Evolutionary conservation across 352 stramenopile genomes (phyloP).

Genomic region (Paralagenidium karlingii): DNA sequence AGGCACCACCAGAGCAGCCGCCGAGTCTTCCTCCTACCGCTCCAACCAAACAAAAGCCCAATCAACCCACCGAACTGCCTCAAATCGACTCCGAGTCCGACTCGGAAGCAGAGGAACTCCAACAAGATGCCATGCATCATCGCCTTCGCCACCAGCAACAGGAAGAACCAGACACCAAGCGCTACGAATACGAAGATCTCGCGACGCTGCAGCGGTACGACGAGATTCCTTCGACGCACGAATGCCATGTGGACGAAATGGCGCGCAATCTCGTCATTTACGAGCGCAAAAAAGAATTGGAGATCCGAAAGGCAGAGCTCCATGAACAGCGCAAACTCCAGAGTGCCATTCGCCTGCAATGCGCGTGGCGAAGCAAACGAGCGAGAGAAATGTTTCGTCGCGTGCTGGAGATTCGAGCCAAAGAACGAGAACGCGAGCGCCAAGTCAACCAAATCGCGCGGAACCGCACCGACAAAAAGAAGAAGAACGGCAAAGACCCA

Average conservation of each 20-base stretch:
- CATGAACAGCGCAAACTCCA: constrained; percentile 32
- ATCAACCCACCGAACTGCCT: too few relatives aligned
- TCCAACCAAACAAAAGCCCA: too few relatives aligned
- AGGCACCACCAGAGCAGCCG: too few relatives aligned
- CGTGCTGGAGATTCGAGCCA: constrained; percentile 37
- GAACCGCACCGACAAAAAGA: constrained; percentile 6
- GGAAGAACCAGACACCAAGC: background rate
- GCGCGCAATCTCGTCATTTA: constrained; percentile 23
- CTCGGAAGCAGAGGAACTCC: background rate
- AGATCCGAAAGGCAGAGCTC: constrained; percentile 12
- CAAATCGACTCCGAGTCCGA: background rate
- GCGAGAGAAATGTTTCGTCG: constrained; percentile 39
- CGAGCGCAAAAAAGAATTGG: constrained; percentile 21
- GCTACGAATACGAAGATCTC: constrained; percentile 46
- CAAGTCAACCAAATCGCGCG: constrained; percentile 14
- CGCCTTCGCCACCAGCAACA: background rate
- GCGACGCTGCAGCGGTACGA: constrained; percentile 14
- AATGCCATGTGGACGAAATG: constrained; percentile 11
- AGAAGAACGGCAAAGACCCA: too few relatives aligned
- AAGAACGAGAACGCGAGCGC: constrained; percentile 45
- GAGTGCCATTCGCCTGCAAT: constrained; percentile 57
- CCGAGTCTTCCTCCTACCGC: too few relatives aligned
- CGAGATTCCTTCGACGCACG: constrained; percentile 12
- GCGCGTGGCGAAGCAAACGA: constrained; percentile 56
- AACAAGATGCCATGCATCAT: background rate